A percentile compares a stretch with the other conserved stretches of the same genome.
Conservation (phyloP, 495 filamentous ascomycete genomes). For the Tuber calosporum region DNA sequence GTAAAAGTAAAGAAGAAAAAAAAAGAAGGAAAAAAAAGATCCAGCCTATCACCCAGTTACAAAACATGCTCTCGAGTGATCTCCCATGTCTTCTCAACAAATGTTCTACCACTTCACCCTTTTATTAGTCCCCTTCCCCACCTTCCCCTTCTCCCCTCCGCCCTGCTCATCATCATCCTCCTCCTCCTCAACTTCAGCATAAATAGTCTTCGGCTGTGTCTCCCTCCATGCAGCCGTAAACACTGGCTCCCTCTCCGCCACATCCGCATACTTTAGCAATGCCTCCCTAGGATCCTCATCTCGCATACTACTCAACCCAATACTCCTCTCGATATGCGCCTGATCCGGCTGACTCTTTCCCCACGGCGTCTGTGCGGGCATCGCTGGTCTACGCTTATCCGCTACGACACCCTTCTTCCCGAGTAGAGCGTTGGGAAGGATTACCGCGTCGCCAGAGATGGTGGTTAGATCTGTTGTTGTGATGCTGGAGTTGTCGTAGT, state of each 20-base stretch:
- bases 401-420: slow-evolving; percentile 40
- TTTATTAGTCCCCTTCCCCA: background rate
- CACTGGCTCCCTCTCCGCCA: slow-evolving; percentile 84
- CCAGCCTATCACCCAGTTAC: background rate
- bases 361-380: slow-evolving; percentile 82
- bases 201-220: slow-evolving; percentile 89
- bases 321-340: slow-evolving; percentile 75
- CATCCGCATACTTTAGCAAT: slow-evolving; percentile 86
- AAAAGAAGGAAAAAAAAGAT: background rate
- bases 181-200: slow-evolving; percentile 85
- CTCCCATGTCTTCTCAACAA: background rate
- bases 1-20: background rate
- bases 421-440: slow-evolving; percentile 56
- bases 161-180: slow-evolving; percentile 56
- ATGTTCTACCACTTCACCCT: background rate
- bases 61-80: background rate
- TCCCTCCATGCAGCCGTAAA: slow-evolving; percentile 84
- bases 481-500: slow-evolving; percentile 59
- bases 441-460: slow-evolving; percentile 72
- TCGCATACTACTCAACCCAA: slow-evolving; percentile 86
- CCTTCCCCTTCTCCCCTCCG: slow-evolving; percentile 7
- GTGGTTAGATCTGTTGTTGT: slow-evolving; percentile 59
- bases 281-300: slow-evolving; percentile 96
- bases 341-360: slow-evolving; percentile 86
- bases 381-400: slow-evolving; percentile 72